phyloP scores from a whole-genome alignment of 1,284 basidiomycete species.

The Apiotrichum montevideense region DNA sequence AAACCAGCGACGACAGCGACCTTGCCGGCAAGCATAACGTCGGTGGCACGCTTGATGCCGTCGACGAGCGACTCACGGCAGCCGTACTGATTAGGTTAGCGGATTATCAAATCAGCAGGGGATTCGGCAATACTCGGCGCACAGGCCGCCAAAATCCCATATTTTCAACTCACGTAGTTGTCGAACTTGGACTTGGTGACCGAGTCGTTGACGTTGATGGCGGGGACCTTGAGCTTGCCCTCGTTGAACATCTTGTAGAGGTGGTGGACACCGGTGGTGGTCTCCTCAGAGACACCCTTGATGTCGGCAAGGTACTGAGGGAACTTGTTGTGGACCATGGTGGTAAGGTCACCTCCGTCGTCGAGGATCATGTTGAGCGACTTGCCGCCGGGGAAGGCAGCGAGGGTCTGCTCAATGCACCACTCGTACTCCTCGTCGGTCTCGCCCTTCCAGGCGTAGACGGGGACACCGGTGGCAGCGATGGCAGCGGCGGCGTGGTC shows the following conservation, averaged over 20 bases:
- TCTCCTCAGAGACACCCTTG: conserved; percentile 96
- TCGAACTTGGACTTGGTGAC: conserved; percentile 99
- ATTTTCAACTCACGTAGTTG: conserved; percentile 48
- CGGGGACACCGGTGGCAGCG: conserved; percentile 94
- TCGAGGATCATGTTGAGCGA: conserved; percentile 98
- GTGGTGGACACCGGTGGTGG: conserved; percentile 99
- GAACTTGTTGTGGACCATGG: conserved; percentile 91
- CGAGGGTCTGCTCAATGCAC: conserved; percentile 95
- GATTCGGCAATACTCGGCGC: too few species aligned
- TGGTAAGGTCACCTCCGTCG: conserved; percentile 96
- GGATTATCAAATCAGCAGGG: too few species aligned
- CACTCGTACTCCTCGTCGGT: conserved; percentile 98
- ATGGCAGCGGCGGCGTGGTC: conserved; percentile 98
- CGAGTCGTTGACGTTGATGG: conserved; percentile 99
- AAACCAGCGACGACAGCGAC: conserved; percentile 97
- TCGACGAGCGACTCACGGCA: conserved; percentile 99
- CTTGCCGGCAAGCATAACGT: conserved; percentile 99
- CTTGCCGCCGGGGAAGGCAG: conserved; percentile 63
- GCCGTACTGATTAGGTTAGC: conserved; percentile 61
- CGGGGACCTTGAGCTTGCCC: conserved; percentile 92
- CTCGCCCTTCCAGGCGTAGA: conserved; percentile 99
- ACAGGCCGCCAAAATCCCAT: background rate
- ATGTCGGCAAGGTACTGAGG: conserved; percentile 78
- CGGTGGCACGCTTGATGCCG: conserved; percentile 99
- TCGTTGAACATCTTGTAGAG: conserved; percentile 96